Base-by-base conservation (phyloP, 78 protist genomes). In the Dictyostelium intermedium region DNA sequence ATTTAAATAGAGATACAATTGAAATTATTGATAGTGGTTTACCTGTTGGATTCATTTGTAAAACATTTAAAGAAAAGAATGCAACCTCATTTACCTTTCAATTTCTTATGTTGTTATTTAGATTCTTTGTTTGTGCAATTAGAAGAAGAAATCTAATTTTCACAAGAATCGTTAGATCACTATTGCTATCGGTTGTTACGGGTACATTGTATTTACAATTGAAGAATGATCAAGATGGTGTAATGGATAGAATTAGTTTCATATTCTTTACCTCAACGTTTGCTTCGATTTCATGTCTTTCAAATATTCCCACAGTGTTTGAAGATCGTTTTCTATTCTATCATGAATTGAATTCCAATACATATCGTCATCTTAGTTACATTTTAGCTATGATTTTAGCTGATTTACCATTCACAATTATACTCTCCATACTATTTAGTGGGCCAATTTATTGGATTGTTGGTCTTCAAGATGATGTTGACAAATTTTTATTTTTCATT, bases 281-380 rank as follows among this genome's bases (percentile, higher is more conserved):
- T 79, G 91, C 91, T 1, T 84, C 95, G 5, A 84, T 91, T 3
- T 84, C 74, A 66, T 66, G 74, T 66, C 35, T 66, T 56, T 56
- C 85, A 82, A 84, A 83, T 47, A 91, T 91, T 11, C 95, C 95
- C 23, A 39, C 91, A 18, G 79, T 91, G 20, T 84, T 91, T 78
- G 95, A 91, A 83, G 95, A 91, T 43, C 23, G 95, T 27, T 35
- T 30, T 14, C 82, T 95, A 5, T 87, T 43, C 66, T 83, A 83
- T 35, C 74, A 85, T 6, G 97, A 95, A 70, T 11, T 85, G 9
- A 85, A 84, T 45, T 83, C 91, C 7, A 37, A 83, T 9, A 53
- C 83, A 13, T 95, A 95, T 23, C 83, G 93, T 32, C 94, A 87
- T 47, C 32, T 69, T 9, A 61, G 78, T 18, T 93, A 76, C 41